These are phyloP conservation scores for Teunomyces tritomae DNA, from an alignment of 805 yeast species.

Conservation along the genomic window DNA sequence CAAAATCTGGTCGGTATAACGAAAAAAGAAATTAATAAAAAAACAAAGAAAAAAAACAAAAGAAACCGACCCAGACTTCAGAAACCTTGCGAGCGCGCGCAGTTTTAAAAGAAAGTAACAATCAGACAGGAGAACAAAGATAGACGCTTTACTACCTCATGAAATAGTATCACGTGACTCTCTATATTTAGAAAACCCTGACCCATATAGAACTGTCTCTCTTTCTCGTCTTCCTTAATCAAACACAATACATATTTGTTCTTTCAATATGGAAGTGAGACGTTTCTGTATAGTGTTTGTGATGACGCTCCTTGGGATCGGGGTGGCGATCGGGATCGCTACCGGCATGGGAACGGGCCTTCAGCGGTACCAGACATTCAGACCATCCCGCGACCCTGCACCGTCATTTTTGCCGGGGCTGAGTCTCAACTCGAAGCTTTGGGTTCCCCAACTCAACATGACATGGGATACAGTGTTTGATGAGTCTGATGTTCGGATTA, in stretches of 20 bases:
- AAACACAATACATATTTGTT: too few relatives aligned
- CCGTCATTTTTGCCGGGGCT: neutral
- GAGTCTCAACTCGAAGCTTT: neutral
- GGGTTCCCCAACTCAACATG: neutral
- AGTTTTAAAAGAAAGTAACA: too few relatives aligned
- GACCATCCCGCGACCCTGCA: neutral
- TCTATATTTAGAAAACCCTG: too few relatives aligned
- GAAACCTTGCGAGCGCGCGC: too few relatives aligned
- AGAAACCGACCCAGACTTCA: neutral
- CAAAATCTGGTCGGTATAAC: conserved; percentile 54
- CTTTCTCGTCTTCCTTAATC: too few relatives aligned
- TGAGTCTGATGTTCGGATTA: neutral
- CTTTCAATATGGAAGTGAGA: neutral
- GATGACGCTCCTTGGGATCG: neutral
- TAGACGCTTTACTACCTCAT: too few relatives aligned
- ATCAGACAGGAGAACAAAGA: too few relatives aligned
- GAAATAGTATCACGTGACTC: too few relatives aligned
- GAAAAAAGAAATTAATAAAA: neutral
- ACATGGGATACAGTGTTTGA: neutral
- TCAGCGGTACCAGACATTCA: conserved; percentile 2
- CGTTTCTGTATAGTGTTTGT: neutral
- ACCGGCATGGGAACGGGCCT: neutral
- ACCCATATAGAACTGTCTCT: too few relatives aligned
- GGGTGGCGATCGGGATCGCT: neutral
- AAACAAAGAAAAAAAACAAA: too few relatives aligned